Base-by-base conservation (phyloP, 2,329 filamentous ascomycete species). In the Cladorrhinum sp. region DNA sequence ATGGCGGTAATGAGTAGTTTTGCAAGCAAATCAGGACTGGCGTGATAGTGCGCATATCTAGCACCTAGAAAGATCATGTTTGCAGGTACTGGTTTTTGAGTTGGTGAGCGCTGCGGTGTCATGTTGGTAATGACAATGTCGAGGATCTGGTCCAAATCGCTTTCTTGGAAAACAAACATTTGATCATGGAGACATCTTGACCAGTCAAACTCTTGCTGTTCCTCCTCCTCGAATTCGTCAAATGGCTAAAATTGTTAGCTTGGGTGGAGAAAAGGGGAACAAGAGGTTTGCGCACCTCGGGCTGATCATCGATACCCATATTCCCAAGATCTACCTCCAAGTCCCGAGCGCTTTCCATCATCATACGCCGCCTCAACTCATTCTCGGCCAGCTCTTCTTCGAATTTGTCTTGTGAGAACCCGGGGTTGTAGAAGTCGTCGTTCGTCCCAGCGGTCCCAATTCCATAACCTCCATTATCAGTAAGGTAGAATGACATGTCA, bases 161-260 rank as follows among this genome's bases (percentile, higher is more conserved):
- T 89, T 67, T 98, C 93, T 74, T 99, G 95, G 73, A 99, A 99
- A 38, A 99, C 95, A 73, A 99, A 99, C 95, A 99, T 99, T 74
- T 99, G 95, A 73, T 99, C 95, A 72, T 97, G 92, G 53, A 96
- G 80, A 74, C 95, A 99, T 68, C 90, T 84, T 65, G 90, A 90
- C 95, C 95, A 99, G 62, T 97, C 89, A 70, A 99, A 99, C 65
- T 98, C 95, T 70, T 96, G 93, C 59, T 88, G 86, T 60, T 97
- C 93, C 69, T 97, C 93, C 69, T 96, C 92, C 67, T 92, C 90
- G 20, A 92, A 83, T 57, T 97, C 93, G 62, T 93, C 92, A 16
- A 84, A 80, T 18, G 85, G 81, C 85, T 88, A 60, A 25, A n/a
- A 53, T 13, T 60, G 67, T 75, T 68, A 74, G 67, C 59, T 49